Percentiles rank a stretch among this genome's conserved stretches.
Conservation (phyloP, 441 rosid genomes). For the Erodium chrysanthum region DNA sequence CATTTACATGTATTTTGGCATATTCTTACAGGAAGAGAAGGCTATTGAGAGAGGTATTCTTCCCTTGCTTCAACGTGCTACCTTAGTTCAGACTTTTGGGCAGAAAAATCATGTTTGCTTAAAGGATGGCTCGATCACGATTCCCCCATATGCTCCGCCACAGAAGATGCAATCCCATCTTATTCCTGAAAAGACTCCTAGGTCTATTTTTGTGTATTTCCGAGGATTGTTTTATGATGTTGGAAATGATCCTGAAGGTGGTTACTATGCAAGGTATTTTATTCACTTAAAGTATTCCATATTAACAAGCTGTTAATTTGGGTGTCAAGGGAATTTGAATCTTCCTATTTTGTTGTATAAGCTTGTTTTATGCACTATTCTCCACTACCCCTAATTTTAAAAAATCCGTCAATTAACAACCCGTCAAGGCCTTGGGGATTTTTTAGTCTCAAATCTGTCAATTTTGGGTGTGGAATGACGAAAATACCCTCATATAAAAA, state of each 20-base stretch:
- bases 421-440: no score
- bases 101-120: slow-evolving; percentile 68
- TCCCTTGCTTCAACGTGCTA: slow-evolving; percentile 58
- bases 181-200: slow-evolving; percentile 59
- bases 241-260: slow-evolving; percentile 40
- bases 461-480: no score
- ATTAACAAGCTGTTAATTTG: not conserved
- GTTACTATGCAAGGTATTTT: slow-evolving; percentile 39
- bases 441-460: no score
- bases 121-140: slow-evolving; percentile 62
- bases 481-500: no score
- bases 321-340: not conserved
- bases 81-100: slow-evolving; percentile 71
- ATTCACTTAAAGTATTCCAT: not conserved
- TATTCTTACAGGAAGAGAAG: slow-evolving; percentile 48
- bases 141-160: slow-evolving; percentile 77
- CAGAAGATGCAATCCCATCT: slow-evolving; percentile 72
- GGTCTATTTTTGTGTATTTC: slow-evolving; percentile 69
- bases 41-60: slow-evolving; percentile 73
- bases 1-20: not conserved
- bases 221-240: slow-evolving; percentile 72
- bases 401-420: no score
- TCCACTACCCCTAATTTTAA: no score
- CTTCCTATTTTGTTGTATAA: no score
- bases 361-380: no score